Evolutionary conservation across 75 land plant genomes (phyloP), one percentile per base, ranked within the genome.

Genomic region (Sequoia sempervirens): DNA sequence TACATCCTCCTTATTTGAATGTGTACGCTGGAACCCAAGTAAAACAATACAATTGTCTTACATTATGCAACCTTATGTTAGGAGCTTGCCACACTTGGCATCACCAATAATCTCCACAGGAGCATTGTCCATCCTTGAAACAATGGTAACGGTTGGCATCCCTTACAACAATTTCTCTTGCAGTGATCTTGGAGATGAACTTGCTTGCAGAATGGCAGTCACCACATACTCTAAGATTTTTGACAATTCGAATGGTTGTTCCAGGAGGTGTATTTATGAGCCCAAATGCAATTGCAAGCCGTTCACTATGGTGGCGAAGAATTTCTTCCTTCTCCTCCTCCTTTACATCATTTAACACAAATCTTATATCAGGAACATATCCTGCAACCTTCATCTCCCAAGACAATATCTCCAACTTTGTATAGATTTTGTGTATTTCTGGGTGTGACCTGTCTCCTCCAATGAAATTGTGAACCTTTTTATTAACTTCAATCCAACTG

Each of bases 201-300:
- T 83, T 83, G 40, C 34, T 83, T 50, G 84, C 84, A 70, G 73
- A 70, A 37, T 80, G 81, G 13, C 81, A 80, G 81, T 80, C 81
- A 5, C 81, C 81, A 80, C 81, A 80, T 32, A 80, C 32, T 6
- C 47, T 32, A 15, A 38, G 47, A 37, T 80, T 80, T 32, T 80
- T 80, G 73, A 70, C 73, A 70, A 70, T 70, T 70, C 36, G 36
- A 70, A 70, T 9, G 11, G 37, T 32, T 70, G 15, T 38, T 46
- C 81, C 47, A 28, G 47, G 14, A 26, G 81, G 28, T 41, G 81
- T 80, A 41, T 80, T 46, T 41, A 80, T 13, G 2, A 41, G 45
- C 26, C 81, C 81, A 40, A 80, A 80, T 3, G 81, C 47, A 10
- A 80, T 38, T 26, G 81, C 81, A 26, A 80, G 81, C 45, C 52